Percentiles rank a stretch among this genome's conserved stretches.
Conservation (phyloP, 116 monocot species). For the Trichopus zeylanicus region DNA sequence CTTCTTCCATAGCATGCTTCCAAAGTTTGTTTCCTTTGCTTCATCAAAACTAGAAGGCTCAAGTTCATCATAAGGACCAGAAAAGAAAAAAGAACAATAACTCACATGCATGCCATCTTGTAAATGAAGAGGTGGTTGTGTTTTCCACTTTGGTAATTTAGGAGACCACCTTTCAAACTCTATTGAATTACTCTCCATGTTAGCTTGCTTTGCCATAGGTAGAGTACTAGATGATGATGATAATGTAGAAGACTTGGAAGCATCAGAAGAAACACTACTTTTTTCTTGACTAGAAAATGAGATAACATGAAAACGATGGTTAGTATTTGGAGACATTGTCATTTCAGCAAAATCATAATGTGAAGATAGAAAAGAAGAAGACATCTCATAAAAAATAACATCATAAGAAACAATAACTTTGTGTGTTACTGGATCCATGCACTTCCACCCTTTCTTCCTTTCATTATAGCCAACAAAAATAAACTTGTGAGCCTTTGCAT, state of each 20-base stretch:
- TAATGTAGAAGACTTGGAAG: too few relatives aligned
- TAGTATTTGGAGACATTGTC: too few relatives aligned
- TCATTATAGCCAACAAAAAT: not conserved
- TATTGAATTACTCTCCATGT: too few relatives aligned
- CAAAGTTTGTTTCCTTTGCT: not conserved
- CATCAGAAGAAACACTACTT: too few relatives aligned
- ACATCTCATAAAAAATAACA: conserved; percentile 4
- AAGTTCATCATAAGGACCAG: not conserved
- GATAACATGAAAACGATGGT: too few relatives aligned
- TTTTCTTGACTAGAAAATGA: too few relatives aligned
- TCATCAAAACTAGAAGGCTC: not conserved
- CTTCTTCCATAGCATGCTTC: conserved; percentile 4
- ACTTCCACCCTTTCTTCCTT: conserved; percentile 6
- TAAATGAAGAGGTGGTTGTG: not conserved
- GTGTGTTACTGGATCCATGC: not conserved
- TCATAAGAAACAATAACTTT: not conserved
- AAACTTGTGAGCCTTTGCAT: not conserved
- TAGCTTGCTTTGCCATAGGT: too few relatives aligned
- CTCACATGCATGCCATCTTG: not conserved
- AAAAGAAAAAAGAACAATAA: not conserved
- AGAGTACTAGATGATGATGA: too few relatives aligned
- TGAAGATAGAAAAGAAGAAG: not conserved
- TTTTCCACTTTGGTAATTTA: not conserved
- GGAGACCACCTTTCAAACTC: too few relatives aligned
- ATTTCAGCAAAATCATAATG: too few relatives aligned